phyloP scores from a whole-genome alignment of 2,329 filamentous ascomycete genomes.

The Talaromyces albobiverticillius region DNA sequence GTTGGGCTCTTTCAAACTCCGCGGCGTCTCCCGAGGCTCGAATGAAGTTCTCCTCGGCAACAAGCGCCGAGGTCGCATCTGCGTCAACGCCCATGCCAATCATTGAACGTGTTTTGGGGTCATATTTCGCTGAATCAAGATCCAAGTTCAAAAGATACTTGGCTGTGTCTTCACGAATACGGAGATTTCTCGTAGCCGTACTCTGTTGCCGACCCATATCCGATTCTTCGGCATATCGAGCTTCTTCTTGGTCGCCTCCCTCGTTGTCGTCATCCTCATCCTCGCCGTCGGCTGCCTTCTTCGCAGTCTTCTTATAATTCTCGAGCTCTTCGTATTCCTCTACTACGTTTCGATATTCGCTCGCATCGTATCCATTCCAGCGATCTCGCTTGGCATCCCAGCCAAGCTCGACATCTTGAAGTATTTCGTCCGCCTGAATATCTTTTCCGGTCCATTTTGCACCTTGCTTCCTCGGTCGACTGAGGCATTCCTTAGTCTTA shows the following conservation, averaged over 20 bases:
- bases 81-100: conserved; percentile 78
- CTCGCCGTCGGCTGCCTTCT: conserved; percentile 47
- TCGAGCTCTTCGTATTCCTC: conserved; percentile 87
- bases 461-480: conserved; percentile 80
- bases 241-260: conserved; percentile 42
- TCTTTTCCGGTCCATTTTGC: conserved; percentile 90
- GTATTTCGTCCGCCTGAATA: conserved; percentile 86
- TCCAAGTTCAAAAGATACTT: conserved; percentile 96
- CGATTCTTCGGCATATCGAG: conserved; percentile 83
- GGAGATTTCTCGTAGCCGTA: conserved; percentile 83
- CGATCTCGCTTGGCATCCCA: conserved; percentile 98
- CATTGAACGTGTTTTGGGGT: conserved; percentile 91
- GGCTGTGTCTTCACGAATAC: conserved; percentile 92
- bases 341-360: conserved; percentile 81
- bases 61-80: conserved; percentile 76
- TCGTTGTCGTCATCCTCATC: conserved; percentile 58
- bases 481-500: conserved; percentile 90
- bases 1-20: conserved; percentile 85
- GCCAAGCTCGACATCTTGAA: conserved; percentile 81
- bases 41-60: conserved; percentile 91
- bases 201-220: conserved; percentile 95
- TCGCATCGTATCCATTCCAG: conserved; percentile 96
- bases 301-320: conserved; percentile 59
- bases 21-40: conserved; percentile 84
- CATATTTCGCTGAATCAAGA: conserved; percentile 93